phyloP scores from a whole-genome alignment of 257 asterid species.

The Handroanthus guayacan region DNA sequence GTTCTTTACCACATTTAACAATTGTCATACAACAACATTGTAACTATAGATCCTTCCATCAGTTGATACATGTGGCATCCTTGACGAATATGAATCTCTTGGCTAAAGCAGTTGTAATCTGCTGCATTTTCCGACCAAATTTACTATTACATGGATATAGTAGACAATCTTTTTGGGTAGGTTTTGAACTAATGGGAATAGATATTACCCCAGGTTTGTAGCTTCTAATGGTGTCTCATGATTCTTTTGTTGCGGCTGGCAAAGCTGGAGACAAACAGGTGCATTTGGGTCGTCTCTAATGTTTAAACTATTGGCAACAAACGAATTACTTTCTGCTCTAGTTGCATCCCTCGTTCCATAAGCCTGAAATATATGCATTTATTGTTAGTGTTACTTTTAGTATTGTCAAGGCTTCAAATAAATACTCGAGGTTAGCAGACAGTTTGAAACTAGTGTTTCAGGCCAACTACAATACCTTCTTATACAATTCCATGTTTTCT shows the following conservation, averaged over 20 bases:
- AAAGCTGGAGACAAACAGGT: slow-evolving; percentile 73
- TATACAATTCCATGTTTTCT: slow-evolving; percentile 61
- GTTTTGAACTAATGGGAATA: not conserved
- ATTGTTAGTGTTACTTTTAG: slow-evolving; percentile 17
- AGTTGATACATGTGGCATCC: slow-evolving; percentile 31
- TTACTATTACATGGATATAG: slow-evolving; percentile 25
- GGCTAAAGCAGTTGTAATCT: slow-evolving; percentile 49
- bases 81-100: slow-evolving; percentile 28
- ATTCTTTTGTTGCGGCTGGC: slow-evolving; percentile 73
- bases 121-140: slow-evolving; percentile 43
- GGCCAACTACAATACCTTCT: slow-evolving; percentile 54
- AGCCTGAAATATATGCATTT: slow-evolving; percentile 49
- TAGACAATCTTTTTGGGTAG: not conserved
- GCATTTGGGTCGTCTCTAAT: slow-evolving; percentile 59
- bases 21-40: slow-evolving; percentile 23
- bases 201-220: slow-evolving; percentile 57
- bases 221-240: slow-evolving; percentile 42
- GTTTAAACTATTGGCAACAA: slow-evolving; percentile 46
- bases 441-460: slow-evolving; percentile 15
- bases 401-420: slow-evolving; percentile 9
- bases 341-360: slow-evolving; percentile 54
- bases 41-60: slow-evolving; percentile 32
- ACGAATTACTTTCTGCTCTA: slow-evolving; percentile 49
- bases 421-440: slow-evolving; percentile 10
- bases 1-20: slow-evolving; percentile 32